phyloP scores from a whole-genome alignment of 208 protist genomes.

The Trypanosoma conorhini region DNA sequence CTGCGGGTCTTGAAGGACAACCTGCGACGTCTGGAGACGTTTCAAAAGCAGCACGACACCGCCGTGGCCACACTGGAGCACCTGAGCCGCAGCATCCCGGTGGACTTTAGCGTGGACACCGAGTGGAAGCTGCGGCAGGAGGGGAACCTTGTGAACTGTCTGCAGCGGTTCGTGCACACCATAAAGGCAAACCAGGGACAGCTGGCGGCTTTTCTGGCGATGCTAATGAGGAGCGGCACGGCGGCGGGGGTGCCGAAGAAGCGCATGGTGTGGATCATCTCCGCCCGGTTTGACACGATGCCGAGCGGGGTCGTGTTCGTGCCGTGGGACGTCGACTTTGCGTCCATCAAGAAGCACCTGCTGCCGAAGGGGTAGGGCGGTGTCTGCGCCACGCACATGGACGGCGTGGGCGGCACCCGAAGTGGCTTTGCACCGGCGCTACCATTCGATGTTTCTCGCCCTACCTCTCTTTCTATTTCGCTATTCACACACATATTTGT shows the following conservation, averaged over 20 bases:
- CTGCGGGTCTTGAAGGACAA: slow-evolving; percentile 81
- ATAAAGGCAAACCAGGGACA: slow-evolving; percentile 67
- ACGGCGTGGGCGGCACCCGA: no score
- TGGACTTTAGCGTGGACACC: slow-evolving; percentile 84
- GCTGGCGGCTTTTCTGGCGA: slow-evolving; percentile 51
- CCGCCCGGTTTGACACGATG: slow-evolving; percentile 69
- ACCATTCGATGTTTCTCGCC: no score
- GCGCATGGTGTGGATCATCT: slow-evolving; percentile 84
- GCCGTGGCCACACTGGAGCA: slow-evolving; percentile 60
- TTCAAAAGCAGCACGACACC: slow-evolving; percentile 57
- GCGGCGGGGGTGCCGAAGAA: slow-evolving; percentile 39
- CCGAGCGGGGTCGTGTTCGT: slow-evolving; percentile 83
- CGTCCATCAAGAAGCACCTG: slow-evolving; percentile 66
- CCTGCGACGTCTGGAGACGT: slow-evolving; percentile 54
- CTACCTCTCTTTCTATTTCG: no score
- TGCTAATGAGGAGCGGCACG: slow-evolving; percentile 26
- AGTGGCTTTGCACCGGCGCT: no score
- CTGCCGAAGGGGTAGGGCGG: slow-evolving; percentile 30
- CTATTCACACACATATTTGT: no score
- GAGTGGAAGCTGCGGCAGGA: slow-evolving; percentile 80
- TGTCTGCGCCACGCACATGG: neutral
- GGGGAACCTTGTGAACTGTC: slow-evolving; percentile 50
- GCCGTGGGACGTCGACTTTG: slow-evolving; percentile 81
- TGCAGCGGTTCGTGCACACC: slow-evolving; percentile 60
- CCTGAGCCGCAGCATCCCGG: slow-evolving; percentile 65